A percentile compares a stretch with the other conserved stretches of the same genome.
phyloP scores from a whole-genome alignment of 345 rosid genomes.

The Gossypium arboreum region DNA sequence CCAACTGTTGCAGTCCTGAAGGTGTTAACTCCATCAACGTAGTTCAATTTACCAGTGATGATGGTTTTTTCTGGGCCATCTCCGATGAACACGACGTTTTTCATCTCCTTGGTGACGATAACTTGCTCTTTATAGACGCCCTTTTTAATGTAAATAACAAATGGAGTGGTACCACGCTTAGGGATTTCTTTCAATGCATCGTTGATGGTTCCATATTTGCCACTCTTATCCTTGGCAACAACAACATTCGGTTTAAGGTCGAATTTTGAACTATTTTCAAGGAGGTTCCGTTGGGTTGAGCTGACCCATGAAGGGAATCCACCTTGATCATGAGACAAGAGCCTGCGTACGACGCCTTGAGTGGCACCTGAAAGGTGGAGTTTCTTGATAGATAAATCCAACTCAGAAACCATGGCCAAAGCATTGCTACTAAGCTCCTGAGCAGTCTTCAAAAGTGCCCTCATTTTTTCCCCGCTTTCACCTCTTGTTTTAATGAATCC shows the following conservation, averaged over 20 bases:
- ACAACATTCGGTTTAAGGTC: constrained; percentile 40
- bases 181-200: constrained; percentile 54
- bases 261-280: constrained; percentile 16
- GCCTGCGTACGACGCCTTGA: constrained; percentile 28
- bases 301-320: constrained; percentile 47
- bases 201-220: constrained; percentile 49
- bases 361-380: constrained; percentile 16
- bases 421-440: constrained; percentile 61
- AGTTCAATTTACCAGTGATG: constrained; percentile 53
- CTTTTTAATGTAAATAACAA: constrained; percentile 56
- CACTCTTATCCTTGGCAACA: constrained; percentile 73
- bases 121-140: constrained; percentile 69
- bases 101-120: constrained; percentile 28
- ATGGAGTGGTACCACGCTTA: constrained; percentile 23
- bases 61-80: constrained; percentile 65
- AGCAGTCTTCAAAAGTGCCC: constrained; percentile 31
- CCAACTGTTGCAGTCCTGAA: constrained; percentile 55
- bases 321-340: constrained; percentile 24
- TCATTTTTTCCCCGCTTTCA: constrained; percentile 40
- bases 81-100: constrained; percentile 53
- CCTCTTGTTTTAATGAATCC: constrained; percentile 56
- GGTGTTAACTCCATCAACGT: constrained; percentile 42
- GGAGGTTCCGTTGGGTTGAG: constrained; percentile 32
- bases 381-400: constrained; percentile 30
- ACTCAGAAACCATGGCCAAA: constrained; percentile 57